Base-by-base conservation (phyloP, 2,329 filamentous ascomycete genomes). In the Phyllosticta ampelicida region DNA sequence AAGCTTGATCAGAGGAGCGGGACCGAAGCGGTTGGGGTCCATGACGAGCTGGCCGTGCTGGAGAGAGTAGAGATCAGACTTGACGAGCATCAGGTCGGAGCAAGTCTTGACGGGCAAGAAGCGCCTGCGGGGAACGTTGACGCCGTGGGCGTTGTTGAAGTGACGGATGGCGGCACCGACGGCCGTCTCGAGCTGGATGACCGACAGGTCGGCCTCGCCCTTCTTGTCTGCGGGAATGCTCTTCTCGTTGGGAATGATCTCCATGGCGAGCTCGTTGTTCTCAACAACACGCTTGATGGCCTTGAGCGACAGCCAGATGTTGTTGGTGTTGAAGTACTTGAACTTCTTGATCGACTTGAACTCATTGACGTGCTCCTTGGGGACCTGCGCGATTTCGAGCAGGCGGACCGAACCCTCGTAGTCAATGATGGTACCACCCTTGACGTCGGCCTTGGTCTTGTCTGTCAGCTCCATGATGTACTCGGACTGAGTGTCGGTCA, bases 341-440 rank as follows among this genome's bases (percentile, higher is more conserved):
- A 99, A 99, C 84, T 99, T 99, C 87, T 99, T 99, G 83, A 99
- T 99, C 53, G 91, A 96, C 86, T 99, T 99, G 89, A 99, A 99
- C 80, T 99, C 94, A 79, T 99, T 97, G 74, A 94, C 89, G 78
- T 99, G 94, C 81, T 99, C 90, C 85, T 97, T 99, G 77, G 94
- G 94, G 36, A 99, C 94, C 81, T 99, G 94, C 13, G 94, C 94
- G 69, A 99, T 96, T 80, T 99, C 94, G 56, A 99, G 87, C 65
- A 99, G 87, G 71, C 94, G 91, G 66, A 95, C 92, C 60, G 89
- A 91, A 70, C 92, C 92, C 74, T 99, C 94, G 77, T 96, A 96
- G 80, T 99, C 92, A 71, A 99, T 99, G 75, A 99, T 99, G 75
- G 94, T 99, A 78, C 94, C 94, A 86, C 94, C 94, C 88, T 99